Percentiles rank a stretch among this genome's conserved stretches.
Evolutionary conservation across 192 early-diverging fungal genomes (phyloP).

Genomic region (Coemansia sp.): DNA sequence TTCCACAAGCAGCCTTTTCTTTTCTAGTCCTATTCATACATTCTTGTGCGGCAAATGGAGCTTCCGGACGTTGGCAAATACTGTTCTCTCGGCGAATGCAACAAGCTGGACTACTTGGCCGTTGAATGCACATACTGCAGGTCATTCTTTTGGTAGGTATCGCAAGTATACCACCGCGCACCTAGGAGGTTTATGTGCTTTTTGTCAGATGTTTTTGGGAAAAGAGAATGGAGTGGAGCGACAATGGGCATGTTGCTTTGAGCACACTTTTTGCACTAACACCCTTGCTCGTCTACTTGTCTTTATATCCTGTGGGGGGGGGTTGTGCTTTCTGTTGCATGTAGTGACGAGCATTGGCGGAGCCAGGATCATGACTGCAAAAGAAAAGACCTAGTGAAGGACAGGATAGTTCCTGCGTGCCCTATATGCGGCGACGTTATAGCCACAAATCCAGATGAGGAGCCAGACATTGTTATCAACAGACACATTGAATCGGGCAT

Average conservation of each 20-base stretch:
- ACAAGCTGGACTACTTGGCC: constrained; percentile 61
- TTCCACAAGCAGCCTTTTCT: neutral
- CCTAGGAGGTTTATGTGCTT: neutral
- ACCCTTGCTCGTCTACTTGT: neutral
- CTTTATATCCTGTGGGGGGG: neutral
- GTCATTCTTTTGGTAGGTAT: constrained; percentile 55
- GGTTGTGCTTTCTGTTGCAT: too few species aligned
- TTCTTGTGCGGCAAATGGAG: constrained; percentile 56
- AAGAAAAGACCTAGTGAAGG: constrained; percentile 56
- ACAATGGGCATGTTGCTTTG: neutral
- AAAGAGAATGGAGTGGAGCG: neutral
- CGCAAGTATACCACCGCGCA: neutral
- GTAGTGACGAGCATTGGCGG: constrained; percentile 71
- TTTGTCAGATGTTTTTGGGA: neutral
- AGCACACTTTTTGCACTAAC: neutral
- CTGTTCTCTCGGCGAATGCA: constrained; percentile 61
- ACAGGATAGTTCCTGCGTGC: constrained; percentile 70
- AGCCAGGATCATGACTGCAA: constrained; percentile 65
- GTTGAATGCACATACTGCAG: constrained; percentile 54
- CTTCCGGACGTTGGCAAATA: constrained; percentile 69
- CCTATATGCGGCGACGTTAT: constrained; percentile 76
- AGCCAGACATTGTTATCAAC: constrained; percentile 63
- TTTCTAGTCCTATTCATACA: neutral
- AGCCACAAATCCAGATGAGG: constrained; percentile 66
- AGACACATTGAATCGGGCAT: constrained; percentile 21